A percentile compares a stretch with the other conserved stretches of the same genome.
Evolutionary conservation across 2,329 filamentous ascomycete genomes (phyloP).

Genomic region (Pestalotiopsis sp.): DNA sequence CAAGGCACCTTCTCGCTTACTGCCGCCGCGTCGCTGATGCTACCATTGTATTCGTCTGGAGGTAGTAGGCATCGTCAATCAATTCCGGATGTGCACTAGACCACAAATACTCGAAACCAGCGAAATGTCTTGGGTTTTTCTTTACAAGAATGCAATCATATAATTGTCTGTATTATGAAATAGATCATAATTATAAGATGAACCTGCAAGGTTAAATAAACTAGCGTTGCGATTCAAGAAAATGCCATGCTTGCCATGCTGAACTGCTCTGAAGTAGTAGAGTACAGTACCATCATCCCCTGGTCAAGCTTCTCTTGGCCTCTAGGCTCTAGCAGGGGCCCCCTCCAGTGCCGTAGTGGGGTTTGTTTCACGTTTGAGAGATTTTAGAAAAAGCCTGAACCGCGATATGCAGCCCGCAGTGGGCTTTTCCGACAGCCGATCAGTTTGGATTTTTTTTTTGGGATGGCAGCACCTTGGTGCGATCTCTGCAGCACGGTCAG

Average conservation of each 20-base stretch:
- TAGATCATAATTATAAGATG: not conserved
- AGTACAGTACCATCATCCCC: too few relatives aligned
- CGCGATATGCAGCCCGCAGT: not conserved
- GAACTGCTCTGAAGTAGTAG: not conserved
- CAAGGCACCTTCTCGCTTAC: too few relatives aligned
- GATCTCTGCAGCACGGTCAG: not conserved
- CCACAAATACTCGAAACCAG: too few relatives aligned
- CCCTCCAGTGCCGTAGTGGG: not conserved
- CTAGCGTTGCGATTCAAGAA: not conserved
- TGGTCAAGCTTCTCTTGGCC: not conserved
- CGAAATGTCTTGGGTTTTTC: too few relatives aligned
- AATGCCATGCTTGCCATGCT: not conserved
- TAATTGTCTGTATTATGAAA: not conserved
- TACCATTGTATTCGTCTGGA: too few relatives aligned
- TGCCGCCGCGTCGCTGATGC: too few relatives aligned
- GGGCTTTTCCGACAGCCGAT: not conserved
- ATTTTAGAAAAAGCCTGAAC: not conserved
- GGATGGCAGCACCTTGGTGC: constrained; percentile 4
- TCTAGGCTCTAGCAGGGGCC: not conserved
- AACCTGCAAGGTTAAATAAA: not conserved
- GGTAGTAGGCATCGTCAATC: too few relatives aligned
- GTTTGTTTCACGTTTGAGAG: constrained; percentile 3
- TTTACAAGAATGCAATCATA: too few relatives aligned
- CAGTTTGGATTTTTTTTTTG: not conserved
- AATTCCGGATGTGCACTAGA: too few relatives aligned